Evolutionary conservation across 352 stramenopile genomes (phyloP).

Genomic region (Pelagophyceae sp.): DNA sequence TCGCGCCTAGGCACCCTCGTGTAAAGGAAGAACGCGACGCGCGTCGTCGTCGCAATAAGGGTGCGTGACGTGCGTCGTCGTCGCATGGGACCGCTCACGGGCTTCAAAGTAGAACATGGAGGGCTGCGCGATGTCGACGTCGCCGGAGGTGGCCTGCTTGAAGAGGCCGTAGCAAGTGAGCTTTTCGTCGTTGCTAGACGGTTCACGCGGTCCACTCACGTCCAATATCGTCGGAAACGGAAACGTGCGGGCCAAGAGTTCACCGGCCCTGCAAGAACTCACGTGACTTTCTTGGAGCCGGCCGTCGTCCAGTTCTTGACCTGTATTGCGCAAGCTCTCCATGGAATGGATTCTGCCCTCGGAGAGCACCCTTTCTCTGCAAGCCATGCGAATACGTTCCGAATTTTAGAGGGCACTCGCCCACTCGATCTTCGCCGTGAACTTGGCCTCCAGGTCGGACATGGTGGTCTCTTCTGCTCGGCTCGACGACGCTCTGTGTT

Average conservation of each 20-base stretch:
- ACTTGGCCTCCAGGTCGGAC: background rate
- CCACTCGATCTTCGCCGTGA: background rate
- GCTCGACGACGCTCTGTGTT: too few species aligned
- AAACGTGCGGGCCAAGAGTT: background rate
- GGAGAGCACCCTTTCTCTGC: too few species aligned
- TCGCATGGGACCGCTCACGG: background rate
- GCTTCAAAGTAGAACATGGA: background rate
- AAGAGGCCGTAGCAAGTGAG: slow-evolving; percentile 20
- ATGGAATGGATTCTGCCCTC: too few species aligned
- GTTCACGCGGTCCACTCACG: background rate
- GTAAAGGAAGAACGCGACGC: too few species aligned
- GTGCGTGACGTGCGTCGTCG: too few species aligned
- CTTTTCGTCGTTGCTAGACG: slow-evolving; percentile 5
- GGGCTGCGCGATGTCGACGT: background rate
- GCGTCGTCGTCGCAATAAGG: background rate
- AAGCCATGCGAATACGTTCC: too few species aligned
- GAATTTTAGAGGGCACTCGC: too few species aligned
- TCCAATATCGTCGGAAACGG: background rate
- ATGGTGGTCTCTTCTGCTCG: too few species aligned
- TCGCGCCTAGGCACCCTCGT: background rate
- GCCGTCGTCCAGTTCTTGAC: background rate
- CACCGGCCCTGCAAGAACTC: background rate
- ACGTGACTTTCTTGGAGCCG: background rate
- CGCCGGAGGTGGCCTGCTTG: slow-evolving; percentile 18
- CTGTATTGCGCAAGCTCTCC: background rate